Evolutionary conservation across 495 filamentous ascomycete species (phyloP).

Genomic region (Tuber brumale): DNA sequence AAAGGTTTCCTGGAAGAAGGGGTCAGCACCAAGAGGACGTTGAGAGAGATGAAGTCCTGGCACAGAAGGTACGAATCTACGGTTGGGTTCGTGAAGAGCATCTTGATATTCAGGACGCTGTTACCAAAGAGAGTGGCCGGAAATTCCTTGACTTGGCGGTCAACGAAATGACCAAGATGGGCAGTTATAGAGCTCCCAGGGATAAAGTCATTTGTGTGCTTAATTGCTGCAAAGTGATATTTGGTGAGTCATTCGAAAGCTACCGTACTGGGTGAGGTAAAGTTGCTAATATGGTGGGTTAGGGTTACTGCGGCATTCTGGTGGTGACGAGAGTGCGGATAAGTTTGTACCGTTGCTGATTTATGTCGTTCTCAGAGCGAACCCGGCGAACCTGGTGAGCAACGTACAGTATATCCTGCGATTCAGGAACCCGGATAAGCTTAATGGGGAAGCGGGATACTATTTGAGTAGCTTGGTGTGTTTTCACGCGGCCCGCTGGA

Average conservation of each 20-base stretch:
- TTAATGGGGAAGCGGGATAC: conserved; percentile 93
- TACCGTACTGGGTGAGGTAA: background rate
- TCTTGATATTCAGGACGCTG: conserved; percentile 69
- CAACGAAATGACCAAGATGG: conserved; percentile 89
- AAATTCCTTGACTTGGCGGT: conserved; percentile 84
- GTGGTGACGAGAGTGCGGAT: conserved; percentile 90
- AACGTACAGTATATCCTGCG: conserved; percentile 97
- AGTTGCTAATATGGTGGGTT: conserved; percentile 12
- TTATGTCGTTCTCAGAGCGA: conserved; percentile 88
- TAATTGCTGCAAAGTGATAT: conserved; percentile 99
- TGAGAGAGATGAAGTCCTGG: conserved; percentile 86
- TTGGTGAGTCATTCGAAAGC: conserved; percentile 55
- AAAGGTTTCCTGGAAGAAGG: conserved; percentile 63
- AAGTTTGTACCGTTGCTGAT: conserved; percentile 94
- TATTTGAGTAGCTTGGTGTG: conserved; percentile 91
- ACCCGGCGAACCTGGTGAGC: conserved; percentile 88
- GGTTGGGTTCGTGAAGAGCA: conserved; percentile 91
- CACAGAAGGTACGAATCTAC: conserved; percentile 95
- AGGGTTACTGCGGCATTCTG: conserved; percentile 86
- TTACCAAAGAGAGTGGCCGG: conserved; percentile 73
- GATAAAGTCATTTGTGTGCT: conserved; percentile 98
- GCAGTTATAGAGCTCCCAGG: conserved; percentile 85
- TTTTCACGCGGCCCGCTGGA: conserved; percentile 1
- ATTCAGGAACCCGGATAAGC: conserved; percentile 95
- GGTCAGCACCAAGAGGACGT: conserved; percentile 99